Evolutionary conservation across 257 asterid genomes (phyloP), one percentile per base, ranked within the genome.

Genomic region (Ligustrum vulgare): DNA sequence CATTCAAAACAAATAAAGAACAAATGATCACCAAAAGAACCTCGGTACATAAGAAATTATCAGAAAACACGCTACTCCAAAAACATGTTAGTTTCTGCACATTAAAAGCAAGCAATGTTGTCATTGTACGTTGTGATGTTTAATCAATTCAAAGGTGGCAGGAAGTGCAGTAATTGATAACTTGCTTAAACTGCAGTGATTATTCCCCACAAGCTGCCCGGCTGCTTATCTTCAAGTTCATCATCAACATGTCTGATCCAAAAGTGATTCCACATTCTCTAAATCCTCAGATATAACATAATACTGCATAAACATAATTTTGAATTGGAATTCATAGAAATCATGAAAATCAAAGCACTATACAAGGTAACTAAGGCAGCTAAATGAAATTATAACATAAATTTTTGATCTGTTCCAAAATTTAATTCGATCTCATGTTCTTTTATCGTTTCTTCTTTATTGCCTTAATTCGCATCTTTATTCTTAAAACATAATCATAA

Each of bases 181-280:
- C 22, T 56, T 56, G 31, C 28, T 20, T 56, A 56, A 20, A 18
- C 2, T 56, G 64, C 63, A 58, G 9, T 58, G 66, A 83, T 77
- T 49, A 94, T 74, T 4, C 97, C 91, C 89, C 89, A 84, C 78
- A 85, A 80, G 78, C 95, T 86, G 8, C 94, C 87, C 0, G 87
- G 85, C 78, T 82, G 88, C 69, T 75, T 70, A 33, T 80, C 22
- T 5, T 78, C 74, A 20, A 78, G 69, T 73, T 73, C 83, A 36
- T 86, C 82, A 23, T 86, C 64, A 1, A 70, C 58, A 36, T 76
- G 79, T 81, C 80, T 85, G 49, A 10, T 70, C 80, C 84, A 67
- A 16, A 76, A 67, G 67, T 69, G 76, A 80, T 80, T 93, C 78
- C 93, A 91, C 97, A 91, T 91, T n/a, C 37, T 77, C 16, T 41